Evolutionary conservation across 1,284 basidiomycete genomes (phyloP), one percentile per base, ranked within the genome.

Genomic region (Trametes hirsuta): DNA sequence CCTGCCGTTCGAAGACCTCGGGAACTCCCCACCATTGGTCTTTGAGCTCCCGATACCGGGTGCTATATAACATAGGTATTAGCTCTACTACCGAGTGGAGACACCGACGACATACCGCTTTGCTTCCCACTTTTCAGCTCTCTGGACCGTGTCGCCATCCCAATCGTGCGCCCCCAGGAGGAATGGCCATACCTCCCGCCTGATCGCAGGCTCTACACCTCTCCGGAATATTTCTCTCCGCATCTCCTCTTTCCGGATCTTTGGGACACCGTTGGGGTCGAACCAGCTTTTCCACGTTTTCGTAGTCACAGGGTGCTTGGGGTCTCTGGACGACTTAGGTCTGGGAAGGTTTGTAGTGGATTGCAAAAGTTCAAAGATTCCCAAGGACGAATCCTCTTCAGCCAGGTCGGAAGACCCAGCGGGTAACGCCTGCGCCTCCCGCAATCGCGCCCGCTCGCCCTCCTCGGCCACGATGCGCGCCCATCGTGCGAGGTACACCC

Each of bases 401-500:
- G 77, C 80, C n/a, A 82, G 66, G 49, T 80, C 79, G 18, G 74
- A 68, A 6, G 80, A 79, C 0, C 81, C 76, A 2, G 80, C 73
- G 2, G 85, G 83, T 8, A 91, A 69, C 0, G 81, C 79, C 67
- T 89, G 86, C 0, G 88, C 86, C 73, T 97, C 94, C 51, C 84
- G 82, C 62, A 87, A 79, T 36, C 95, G 82, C 8, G 94, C 87
- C 11, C 92, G 83, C 72, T 98, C 95, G 6, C 95, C 95, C 72
- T 97, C 95, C 75, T 97, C 95, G 1, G 95, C 97, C 0, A 99
- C 97, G 47, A 95, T 89, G 53, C 95, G 82, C 0, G 97, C 97
- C 97, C 97, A 99, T 34, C 94, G 85, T 1, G 97, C 97, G 8
- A 99, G 84, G 73, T 98, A 99, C 5, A 99, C 94, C 3, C 97